Evolutionary conservation across 129 eudicot genomes (phyloP), one percentile per base, ranked within the genome.

Genomic region (Centella asiatica): DNA sequence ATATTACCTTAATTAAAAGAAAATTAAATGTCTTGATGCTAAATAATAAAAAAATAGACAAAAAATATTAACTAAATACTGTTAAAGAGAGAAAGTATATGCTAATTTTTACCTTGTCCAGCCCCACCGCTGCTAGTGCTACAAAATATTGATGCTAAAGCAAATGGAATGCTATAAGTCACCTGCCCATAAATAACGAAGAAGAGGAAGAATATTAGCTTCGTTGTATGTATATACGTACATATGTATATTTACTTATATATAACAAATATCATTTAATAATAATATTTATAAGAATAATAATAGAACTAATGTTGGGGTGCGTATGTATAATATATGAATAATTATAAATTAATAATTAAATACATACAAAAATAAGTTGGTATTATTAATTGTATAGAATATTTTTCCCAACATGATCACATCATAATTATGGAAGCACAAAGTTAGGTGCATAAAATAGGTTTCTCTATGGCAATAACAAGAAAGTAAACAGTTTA

Each of bases 121-220:
- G 87, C 50, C 7, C 85, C 85, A 9, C 70, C 34, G 3, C 61
- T 28, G 31, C 71, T 79, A 0, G 83, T 28, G 31, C 71, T 79
- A 0, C 81, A 77, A 64, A 65, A 84, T 46, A 88, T 85, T 11
- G 94, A 81, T 7, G 97, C 94, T 18, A 88, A 64, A 47, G 97
- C 94, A 36, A 81, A 88, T 9, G 97, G 97, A 54, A 88, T 72
- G 61, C 87, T 84, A 32, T 39, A 84, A 45, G 97, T 85, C 4
- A 83, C 82, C 96, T 88, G 70, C 69, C 57, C 27, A 20, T 12
- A 12, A 47, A 42, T 15, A 13, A 17, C 27, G 1, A 26, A 0
- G 1, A 2, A 24, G 18, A 11, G 4, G 17, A 20, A 51, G n/a
- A 49, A 50, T 24, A 24, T 24, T 51, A 49, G 14, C 55, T n/a